Conservation (phyloP, 306 rosid species). For the Quercus bicolor region DNA sequence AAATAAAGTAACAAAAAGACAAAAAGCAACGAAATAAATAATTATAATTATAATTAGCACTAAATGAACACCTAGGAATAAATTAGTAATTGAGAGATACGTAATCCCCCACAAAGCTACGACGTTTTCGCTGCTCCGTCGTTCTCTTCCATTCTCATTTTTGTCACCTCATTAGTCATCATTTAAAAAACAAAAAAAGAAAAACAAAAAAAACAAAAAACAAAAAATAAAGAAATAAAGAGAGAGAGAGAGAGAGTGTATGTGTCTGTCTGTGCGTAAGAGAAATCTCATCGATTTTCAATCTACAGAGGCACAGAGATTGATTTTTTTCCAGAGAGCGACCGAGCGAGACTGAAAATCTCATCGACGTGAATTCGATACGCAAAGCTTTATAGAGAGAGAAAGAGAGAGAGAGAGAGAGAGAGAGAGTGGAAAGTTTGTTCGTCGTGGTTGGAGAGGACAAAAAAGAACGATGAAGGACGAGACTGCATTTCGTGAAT, state of each 20-base stretch:
- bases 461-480: slow-evolving; percentile 16
- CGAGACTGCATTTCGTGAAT: slow-evolving; percentile 22
- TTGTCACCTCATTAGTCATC: not conserved
- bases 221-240: too few species aligned
- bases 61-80: not conserved
- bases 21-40: not conserved
- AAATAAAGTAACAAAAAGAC: not conserved
- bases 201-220: too few species aligned
- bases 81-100: not conserved
- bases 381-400: not conserved
- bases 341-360: not conserved
- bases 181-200: not conserved
- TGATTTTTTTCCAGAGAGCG: not conserved
- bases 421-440: not conserved
- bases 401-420: slow-evolving; percentile 26
- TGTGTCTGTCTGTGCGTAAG: not conserved
- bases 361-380: slow-evolving; percentile 1
- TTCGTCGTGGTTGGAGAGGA: slow-evolving; percentile 10
- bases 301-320: not conserved
- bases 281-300: slow-evolving; percentile 7
- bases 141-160: slow-evolving; percentile 19
- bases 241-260: not conserved
- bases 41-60: not conserved
- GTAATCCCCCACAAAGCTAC: slow-evolving; percentile 25
- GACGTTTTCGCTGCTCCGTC: slow-evolving; percentile 31